Evolutionary conservation across 192 early-diverging fungal species (phyloP).

Genomic region (Physocladia obscura): DNA sequence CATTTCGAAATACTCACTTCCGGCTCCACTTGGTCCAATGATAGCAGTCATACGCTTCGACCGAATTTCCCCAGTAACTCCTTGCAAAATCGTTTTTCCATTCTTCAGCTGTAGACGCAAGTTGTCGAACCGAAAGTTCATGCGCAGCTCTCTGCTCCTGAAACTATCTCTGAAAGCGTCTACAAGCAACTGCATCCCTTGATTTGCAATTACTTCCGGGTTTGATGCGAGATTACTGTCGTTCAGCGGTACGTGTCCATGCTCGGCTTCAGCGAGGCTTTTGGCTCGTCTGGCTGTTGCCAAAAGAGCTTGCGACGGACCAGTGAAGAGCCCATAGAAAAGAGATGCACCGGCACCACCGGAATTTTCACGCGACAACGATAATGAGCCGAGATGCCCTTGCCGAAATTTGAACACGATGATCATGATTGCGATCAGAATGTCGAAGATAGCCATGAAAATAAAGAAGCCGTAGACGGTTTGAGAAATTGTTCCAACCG

Average conservation of each 20-base stretch:
- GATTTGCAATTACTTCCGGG: conserved; percentile 24
- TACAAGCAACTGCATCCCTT: conserved; percentile 19
- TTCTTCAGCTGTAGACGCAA: conserved; percentile 38
- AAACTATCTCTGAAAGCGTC: conserved; percentile 25
- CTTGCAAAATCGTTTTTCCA: conserved; percentile 64
- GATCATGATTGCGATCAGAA: conserved; percentile 23
- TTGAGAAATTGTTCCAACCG: conserved; percentile 15
- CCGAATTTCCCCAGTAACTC: conserved; percentile 70
- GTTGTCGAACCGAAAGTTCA: conserved; percentile 45
- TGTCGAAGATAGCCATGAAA: conserved; percentile 25
- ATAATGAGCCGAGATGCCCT: background rate
- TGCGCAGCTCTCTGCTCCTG: conserved; percentile 26
- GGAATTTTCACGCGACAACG: background rate
- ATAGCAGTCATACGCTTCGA: conserved; percentile 80
- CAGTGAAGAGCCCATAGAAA: background rate
- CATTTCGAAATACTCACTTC: conserved; percentile 39
- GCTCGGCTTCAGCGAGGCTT: conserved; percentile 1
- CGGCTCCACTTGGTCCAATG: conserved; percentile 91
- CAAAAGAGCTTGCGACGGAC: conserved; percentile 7
- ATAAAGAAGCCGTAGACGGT: conserved; percentile 21
- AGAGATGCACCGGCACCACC: conserved; percentile 1
- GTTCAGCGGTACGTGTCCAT: background rate
- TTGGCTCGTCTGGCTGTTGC: background rate
- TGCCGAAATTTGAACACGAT: conserved; percentile 31
- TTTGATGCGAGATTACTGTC: background rate